Percentiles rank a stretch among this genome's conserved stretches.
These are phyloP conservation scores for Ceratocystis cacaofunesta DNA, from an alignment of 2,329 filamentous ascomycete genomes.

Conservation along the genomic window DNA sequence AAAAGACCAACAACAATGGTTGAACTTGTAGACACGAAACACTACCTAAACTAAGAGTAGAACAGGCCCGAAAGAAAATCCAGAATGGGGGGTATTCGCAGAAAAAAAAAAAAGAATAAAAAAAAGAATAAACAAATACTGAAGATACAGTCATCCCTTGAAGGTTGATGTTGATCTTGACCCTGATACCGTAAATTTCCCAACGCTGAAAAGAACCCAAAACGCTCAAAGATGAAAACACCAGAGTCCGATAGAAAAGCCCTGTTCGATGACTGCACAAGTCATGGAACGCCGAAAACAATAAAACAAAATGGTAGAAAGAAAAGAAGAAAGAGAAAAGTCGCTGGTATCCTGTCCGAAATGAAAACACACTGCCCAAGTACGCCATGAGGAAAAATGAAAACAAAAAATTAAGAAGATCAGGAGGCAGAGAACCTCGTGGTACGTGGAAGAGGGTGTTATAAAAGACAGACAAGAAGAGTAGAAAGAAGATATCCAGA, in stretches of 20 bases:
- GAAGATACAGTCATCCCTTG: background rate
- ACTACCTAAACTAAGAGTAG: conserved; percentile 4
- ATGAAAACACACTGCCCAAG: conserved; percentile 6
- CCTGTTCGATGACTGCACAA: background rate
- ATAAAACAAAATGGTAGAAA: background rate
- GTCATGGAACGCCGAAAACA: background rate
- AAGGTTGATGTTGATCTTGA: background rate
- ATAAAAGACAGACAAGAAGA: conserved; percentile 9
- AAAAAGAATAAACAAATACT: background rate
- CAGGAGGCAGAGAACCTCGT: background rate
- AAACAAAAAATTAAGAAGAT: conserved; percentile 2
- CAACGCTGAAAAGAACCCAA: conserved; percentile 5
- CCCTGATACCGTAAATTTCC: conserved; percentile 2
- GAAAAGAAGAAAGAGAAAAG: background rate
- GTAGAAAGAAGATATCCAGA: background rate
- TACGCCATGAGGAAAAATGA: conserved; percentile 1
- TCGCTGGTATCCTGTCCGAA: conserved; percentile 3
- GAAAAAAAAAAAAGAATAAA: background rate
- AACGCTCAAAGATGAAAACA: conserved; percentile 5
- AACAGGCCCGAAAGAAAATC: background rate
- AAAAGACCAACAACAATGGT: conserved; percentile 1
- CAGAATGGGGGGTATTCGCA: conserved; percentile 6
- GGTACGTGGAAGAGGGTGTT: background rate
- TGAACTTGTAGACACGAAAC: conserved; percentile 8
- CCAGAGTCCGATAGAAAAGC: background rate